Conservation (phyloP, 1,284 basidiomycete genomes). For the Phellopilus nigrolimitatus region DNA sequence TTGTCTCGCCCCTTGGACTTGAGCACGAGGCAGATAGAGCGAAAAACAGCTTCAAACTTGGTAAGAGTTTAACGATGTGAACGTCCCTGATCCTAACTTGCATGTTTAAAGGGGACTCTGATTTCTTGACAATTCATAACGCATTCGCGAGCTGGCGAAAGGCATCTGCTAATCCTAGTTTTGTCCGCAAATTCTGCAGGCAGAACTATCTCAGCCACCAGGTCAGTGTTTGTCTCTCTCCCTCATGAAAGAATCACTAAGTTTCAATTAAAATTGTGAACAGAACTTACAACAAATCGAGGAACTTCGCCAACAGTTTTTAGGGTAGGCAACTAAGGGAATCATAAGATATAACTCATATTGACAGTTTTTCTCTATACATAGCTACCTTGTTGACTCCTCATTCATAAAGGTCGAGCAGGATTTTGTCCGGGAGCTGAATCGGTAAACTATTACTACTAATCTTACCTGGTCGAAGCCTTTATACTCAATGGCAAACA, state of each 20-base stretch:
- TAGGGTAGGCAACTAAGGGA: constrained; percentile 50
- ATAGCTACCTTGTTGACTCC: constrained; percentile 81
- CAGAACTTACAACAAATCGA: constrained; percentile 95
- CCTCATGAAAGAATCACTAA: background rate
- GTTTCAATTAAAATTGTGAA: background rate
- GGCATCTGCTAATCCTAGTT: constrained; percentile 61
- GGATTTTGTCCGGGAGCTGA: constrained; percentile 67
- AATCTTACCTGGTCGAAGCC: background rate
- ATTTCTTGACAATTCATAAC: constrained; percentile 92
- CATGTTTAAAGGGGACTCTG: constrained; percentile 72
- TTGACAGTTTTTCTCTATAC: background rate
- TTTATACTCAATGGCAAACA: constrained; percentile 6
- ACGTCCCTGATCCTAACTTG: background rate
- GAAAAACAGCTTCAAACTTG: constrained; percentile 75
- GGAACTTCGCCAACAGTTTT: constrained; percentile 91
- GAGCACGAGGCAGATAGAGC: constrained; percentile 86
- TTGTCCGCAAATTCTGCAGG: constrained; percentile 75
- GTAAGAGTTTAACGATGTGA: constrained; percentile 37
- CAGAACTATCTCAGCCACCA: constrained; percentile 84
- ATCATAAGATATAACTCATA: constrained; percentile 4
- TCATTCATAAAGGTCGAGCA: constrained; percentile 75
- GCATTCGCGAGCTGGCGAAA: constrained; percentile 87
- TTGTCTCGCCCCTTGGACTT: constrained; percentile 83
- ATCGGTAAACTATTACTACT: constrained; percentile 42
- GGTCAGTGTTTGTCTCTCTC: constrained; percentile 35